phyloP scores from a whole-genome alignment of 2,329 filamentous ascomycete species.

The Ploettnerulaceae sp. region DNA sequence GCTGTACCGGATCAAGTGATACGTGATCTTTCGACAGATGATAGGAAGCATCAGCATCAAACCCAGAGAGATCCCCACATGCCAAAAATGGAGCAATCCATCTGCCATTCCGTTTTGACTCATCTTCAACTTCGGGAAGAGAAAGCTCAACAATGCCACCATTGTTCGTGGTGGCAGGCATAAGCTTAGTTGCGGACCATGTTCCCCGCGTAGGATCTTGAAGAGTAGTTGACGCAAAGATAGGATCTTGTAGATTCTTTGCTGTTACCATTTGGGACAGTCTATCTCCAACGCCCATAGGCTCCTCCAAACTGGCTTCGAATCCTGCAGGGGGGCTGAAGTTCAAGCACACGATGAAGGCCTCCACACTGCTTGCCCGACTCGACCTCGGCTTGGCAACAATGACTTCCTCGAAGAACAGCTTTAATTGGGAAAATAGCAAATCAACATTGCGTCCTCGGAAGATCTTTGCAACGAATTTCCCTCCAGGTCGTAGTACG shows the following conservation, averaged over 20 bases:
- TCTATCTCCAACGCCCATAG: conserved; percentile 60
- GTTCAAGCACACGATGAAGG: conserved; percentile 91
- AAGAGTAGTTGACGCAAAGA: conserved; percentile 40
- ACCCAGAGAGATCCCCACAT: conserved; percentile 92
- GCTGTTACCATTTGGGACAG: conserved; percentile 47
- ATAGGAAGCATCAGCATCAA: conserved; percentile 94
- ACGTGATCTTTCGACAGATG: conserved; percentile 80
- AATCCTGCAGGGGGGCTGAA: conserved; percentile 78
- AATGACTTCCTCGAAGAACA: conserved; percentile 81
- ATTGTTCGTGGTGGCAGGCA: conserved; percentile 12
- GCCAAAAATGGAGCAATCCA: conserved; percentile 97
- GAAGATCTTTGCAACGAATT: conserved; percentile 98
- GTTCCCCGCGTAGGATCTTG: conserved; percentile 43
- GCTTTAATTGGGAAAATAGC: conserved; percentile 86
- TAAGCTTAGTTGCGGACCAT: conserved; percentile 35
- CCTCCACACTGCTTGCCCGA: conserved; percentile 93
- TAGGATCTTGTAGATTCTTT: conserved; percentile 38
- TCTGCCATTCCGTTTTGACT: conserved; percentile 43
- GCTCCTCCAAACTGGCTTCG: conserved; percentile 68
- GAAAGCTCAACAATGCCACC: conserved; percentile 28
- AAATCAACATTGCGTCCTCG: conserved; percentile 91
- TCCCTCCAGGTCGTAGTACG: conserved; percentile 86
- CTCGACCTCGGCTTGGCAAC: conserved; percentile 93
- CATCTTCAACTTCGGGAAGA: conserved; percentile 32
- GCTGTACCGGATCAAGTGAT: conserved; percentile 86